Evolutionary conservation across 176 grass and related monocot genomes (phyloP).

Genomic region (Cenchrus purpureus): DNA sequence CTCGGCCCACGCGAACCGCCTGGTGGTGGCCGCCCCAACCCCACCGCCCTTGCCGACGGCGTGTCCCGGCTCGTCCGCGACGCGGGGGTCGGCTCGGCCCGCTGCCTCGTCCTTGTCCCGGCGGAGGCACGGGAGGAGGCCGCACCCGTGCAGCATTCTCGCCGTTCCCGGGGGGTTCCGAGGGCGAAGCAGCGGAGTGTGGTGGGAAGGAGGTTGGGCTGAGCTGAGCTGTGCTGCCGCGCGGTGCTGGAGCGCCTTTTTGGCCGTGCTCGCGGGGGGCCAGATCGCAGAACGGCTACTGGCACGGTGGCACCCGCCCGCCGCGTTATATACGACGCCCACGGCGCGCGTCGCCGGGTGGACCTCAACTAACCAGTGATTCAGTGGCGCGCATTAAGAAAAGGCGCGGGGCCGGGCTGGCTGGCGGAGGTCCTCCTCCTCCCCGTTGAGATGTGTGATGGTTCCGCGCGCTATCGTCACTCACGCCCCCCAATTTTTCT

Average conservation of each 20-base stretch:
- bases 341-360: not conserved
- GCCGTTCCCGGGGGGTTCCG: not conserved
- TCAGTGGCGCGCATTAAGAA: not conserved
- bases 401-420: not conserved
- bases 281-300: slow-evolving; percentile 25
- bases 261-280: not conserved
- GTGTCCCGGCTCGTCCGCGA: slow-evolving; percentile 47
- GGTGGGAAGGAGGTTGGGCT: not conserved
- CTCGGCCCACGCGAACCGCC: slow-evolving; percentile 53
- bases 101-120: slow-evolving; percentile 9
- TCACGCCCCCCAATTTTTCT: not conserved
- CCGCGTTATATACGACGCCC: slow-evolving; percentile 30
- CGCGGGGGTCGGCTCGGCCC: slow-evolving; percentile 35
- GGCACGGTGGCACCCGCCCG: not conserved
- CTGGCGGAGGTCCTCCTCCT: not conserved
- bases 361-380: slow-evolving; percentile 11
- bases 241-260: not conserved
- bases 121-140: slow-evolving; percentile 39
- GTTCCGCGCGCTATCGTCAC: slow-evolving; percentile 9
- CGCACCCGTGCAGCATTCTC: slow-evolving; percentile 50
- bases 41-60: not conserved
- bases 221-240: slow-evolving; percentile 23
- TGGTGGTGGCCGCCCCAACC: not conserved
- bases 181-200: not conserved
- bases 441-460: slow-evolving; percentile 29